Evolutionary conservation across 257 asterid genomes (phyloP).

Genomic region (Eucommia ulmoides): DNA sequence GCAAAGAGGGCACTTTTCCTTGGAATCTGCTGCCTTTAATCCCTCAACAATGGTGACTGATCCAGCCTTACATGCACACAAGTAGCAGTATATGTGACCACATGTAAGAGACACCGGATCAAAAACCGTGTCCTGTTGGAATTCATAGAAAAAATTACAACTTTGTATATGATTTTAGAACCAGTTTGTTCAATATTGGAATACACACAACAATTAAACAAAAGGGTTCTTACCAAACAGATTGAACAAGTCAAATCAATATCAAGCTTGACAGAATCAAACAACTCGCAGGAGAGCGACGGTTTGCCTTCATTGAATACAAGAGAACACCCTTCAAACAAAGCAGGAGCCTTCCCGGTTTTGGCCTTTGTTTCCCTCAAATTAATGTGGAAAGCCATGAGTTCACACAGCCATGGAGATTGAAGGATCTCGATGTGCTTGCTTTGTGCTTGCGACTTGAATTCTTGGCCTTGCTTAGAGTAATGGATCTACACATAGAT

Average conservation of each 20-base stretch:
- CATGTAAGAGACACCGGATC: slow-evolving; percentile 82
- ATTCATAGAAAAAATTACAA: too few species aligned
- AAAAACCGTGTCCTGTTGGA: slow-evolving; percentile 65
- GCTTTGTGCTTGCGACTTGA: slow-evolving; percentile 71
- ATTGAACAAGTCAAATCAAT: slow-evolving; percentile 83
- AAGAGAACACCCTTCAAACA: slow-evolving; percentile 60
- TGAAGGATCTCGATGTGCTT: slow-evolving; percentile 88
- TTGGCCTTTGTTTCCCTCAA: slow-evolving; percentile 27
- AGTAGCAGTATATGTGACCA: slow-evolving; percentile 83
- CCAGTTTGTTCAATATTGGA: too few species aligned
- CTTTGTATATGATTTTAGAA: too few species aligned
- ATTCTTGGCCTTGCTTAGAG: slow-evolving; percentile 92
- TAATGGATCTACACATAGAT: slow-evolving; percentile 59
- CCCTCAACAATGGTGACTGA: slow-evolving; percentile 88
- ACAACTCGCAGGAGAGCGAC: slow-evolving; percentile 59
- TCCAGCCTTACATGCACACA: slow-evolving; percentile 89
- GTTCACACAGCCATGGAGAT: slow-evolving; percentile 94
- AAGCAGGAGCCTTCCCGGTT: slow-evolving; percentile 22
- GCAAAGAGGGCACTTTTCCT: slow-evolving; percentile 72
- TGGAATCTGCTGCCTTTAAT: slow-evolving; percentile 33
- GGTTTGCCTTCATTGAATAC: slow-evolving; percentile 47
- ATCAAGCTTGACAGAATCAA: slow-evolving; percentile 69
- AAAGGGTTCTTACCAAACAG: slow-evolving; percentile 72
- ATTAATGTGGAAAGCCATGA: slow-evolving; percentile 81
- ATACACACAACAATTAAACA: too few species aligned